Evolutionary conservation across 2,329 filamentous ascomycete genomes (phyloP).

Genomic region (Ophiostoma ulmi): DNA sequence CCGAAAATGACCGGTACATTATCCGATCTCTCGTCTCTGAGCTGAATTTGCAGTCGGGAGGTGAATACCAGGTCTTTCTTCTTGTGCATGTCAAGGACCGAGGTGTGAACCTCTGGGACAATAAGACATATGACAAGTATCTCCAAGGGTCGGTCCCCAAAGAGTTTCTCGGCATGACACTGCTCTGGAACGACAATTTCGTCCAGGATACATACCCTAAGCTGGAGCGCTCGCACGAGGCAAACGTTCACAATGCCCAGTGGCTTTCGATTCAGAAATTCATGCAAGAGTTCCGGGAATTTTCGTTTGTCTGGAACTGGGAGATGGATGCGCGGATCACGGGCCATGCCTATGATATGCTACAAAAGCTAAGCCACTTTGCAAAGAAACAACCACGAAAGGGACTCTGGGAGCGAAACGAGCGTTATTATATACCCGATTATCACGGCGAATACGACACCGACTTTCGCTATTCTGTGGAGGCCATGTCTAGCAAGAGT

Average conservation of each 20-base stretch:
- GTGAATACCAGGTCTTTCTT: conserved; percentile 74
- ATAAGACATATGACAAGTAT: conserved; percentile 54
- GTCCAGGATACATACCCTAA: conserved; percentile 74
- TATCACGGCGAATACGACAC: conserved; percentile 62
- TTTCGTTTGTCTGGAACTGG: conserved; percentile 82
- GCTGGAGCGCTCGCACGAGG: conserved; percentile 51
- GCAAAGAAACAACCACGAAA: conserved; percentile 63
- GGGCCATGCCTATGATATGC: conserved; percentile 75
- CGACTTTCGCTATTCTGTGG: conserved; percentile 62
- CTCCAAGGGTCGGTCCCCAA: conserved; percentile 42
- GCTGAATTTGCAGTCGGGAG: conserved; percentile 67
- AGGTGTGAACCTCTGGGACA: conserved; percentile 52
- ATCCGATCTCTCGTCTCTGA: conserved; percentile 76
- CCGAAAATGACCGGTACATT: conserved; percentile 71
- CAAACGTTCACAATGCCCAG: conserved; percentile 55
- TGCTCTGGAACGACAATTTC: conserved; percentile 69
- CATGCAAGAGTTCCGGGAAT: conserved; percentile 68
- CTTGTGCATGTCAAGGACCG: conserved; percentile 68
- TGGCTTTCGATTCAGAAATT: conserved; percentile 74
- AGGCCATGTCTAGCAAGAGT: conserved; percentile 45
- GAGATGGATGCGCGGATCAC: conserved; percentile 77
- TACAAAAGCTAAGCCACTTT: conserved; percentile 60
- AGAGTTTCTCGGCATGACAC: conserved; percentile 59
- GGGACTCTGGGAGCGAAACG: conserved; percentile 67
- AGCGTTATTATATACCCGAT: conserved; percentile 67